phyloP scores from a whole-genome alignment of 176 grass and related monocot genomes.

The Musa schizocarpa region DNA sequence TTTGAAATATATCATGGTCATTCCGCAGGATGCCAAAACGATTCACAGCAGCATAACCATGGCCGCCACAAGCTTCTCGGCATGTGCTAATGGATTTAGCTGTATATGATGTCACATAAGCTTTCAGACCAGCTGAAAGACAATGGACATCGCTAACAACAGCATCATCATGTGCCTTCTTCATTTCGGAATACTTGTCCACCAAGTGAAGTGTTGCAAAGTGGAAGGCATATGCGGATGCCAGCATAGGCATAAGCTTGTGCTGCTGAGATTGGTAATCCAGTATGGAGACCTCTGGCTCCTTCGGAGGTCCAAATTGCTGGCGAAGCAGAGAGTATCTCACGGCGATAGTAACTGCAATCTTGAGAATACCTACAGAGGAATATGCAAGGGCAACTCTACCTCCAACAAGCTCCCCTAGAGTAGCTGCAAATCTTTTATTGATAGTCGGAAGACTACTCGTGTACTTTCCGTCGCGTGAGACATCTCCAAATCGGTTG shows the following conservation, averaged over 20 bases:
- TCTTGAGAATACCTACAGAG: constrained; percentile 76
- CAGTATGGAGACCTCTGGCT: constrained; percentile 80
- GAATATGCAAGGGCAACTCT: constrained; percentile 74
- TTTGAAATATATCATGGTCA: constrained; percentile 99
- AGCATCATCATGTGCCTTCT: constrained; percentile 78
- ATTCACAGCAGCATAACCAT: constrained; percentile 98
- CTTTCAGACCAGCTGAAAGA: constrained; percentile 90
- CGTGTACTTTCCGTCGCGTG: constrained; percentile 88
- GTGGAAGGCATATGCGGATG: constrained; percentile 85
- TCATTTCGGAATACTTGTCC: constrained; percentile 82
- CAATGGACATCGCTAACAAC: constrained; percentile 70
- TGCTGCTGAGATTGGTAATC: constrained; percentile 98
- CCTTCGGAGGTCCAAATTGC: constrained; percentile 82
- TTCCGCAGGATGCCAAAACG: constrained; percentile 74
- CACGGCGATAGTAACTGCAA: constrained; percentile 75
- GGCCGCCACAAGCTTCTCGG: constrained; percentile 83
- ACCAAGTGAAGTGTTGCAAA: constrained; percentile 65
- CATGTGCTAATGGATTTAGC: constrained; percentile 83
- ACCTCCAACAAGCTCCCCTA: constrained; percentile 91
- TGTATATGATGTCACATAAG: constrained; percentile 92
- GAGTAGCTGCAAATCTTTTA: constrained; percentile 92
- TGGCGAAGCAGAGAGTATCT: constrained; percentile 93
- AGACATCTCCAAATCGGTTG: constrained; percentile 90
- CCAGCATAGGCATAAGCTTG: constrained; percentile 92
- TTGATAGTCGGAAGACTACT: constrained; percentile 73